Conservation (phyloP, 768 basidiomycete species). For the Cystobasidium tubakii region DNA sequence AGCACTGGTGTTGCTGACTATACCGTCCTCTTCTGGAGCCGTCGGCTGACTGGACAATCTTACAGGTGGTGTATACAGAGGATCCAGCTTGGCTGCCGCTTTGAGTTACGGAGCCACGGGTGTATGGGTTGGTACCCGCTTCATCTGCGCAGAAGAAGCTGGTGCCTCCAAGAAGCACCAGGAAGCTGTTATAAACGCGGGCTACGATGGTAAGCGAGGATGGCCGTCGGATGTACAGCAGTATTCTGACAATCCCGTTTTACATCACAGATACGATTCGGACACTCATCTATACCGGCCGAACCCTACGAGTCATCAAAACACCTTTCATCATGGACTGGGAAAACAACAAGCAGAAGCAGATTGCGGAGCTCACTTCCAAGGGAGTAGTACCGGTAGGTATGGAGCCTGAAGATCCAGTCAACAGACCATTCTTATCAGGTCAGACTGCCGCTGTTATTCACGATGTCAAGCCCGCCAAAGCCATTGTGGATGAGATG, state of each 20-base stretch:
- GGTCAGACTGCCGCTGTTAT: slow-evolving; percentile 66
- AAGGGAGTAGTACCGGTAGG: slow-evolving; percentile 7
- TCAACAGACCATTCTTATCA: slow-evolving; percentile 70
- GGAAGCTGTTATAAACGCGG: slow-evolving; percentile 38
- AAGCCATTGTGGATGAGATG: slow-evolving; percentile 77
- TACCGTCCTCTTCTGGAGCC: slow-evolving; percentile 57
- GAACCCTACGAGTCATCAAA: slow-evolving; percentile 76
- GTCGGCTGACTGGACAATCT: slow-evolving; percentile 69
- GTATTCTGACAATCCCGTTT: slow-evolving; percentile 63
- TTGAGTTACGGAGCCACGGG: slow-evolving; percentile 81
- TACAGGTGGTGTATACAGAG: slow-evolving; percentile 77
- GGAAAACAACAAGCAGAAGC: slow-evolving; percentile 69
- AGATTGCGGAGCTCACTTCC: slow-evolving; percentile 71
- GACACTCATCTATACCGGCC: slow-evolving; percentile 64
- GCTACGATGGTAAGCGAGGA: slow-evolving; percentile 75
- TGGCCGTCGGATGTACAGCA: too few species aligned
- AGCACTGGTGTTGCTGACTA: slow-evolving; percentile 40
- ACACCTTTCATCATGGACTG: slow-evolving; percentile 72
- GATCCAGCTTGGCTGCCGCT: slow-evolving; percentile 53
- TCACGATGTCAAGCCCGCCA: slow-evolving; percentile 63
- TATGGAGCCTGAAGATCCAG: slow-evolving; percentile 37
- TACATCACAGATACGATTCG: neutral
- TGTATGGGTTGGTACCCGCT: slow-evolving; percentile 55
- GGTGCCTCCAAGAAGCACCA: slow-evolving; percentile 26
- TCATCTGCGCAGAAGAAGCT: slow-evolving; percentile 40